These are phyloP conservation scores for Wickerhamiella vanderwaltii DNA, from an alignment of 805 yeast genomes.

Conservation along the genomic window DNA sequence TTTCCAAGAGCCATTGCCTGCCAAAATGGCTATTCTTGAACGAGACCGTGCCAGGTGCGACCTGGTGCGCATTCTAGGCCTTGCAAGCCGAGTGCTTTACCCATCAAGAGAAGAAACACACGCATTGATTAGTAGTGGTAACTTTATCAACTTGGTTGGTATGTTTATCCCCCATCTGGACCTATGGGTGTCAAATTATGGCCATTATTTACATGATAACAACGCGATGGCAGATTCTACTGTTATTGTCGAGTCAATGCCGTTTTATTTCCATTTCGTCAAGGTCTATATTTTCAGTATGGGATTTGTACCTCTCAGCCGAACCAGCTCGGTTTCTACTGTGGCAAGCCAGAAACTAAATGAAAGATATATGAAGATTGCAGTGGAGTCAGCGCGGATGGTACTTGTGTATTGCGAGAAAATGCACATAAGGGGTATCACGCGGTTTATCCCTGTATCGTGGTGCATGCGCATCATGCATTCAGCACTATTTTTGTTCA, in stretches of 20 bases:
- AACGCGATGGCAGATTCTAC: slow-evolving; percentile 9
- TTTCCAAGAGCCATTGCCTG: slow-evolving; percentile 37
- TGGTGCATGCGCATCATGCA: background rate
- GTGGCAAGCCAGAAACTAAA: background rate
- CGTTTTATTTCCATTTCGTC: background rate
- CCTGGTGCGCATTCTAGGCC: slow-evolving; percentile 59
- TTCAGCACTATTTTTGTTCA: background rate
- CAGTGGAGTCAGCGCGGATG: background rate
- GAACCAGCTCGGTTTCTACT: background rate
- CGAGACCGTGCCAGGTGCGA: slow-evolving; percentile 68
- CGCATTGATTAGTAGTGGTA: slow-evolving; percentile 25
- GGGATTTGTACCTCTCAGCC: background rate
- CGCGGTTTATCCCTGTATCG: background rate
- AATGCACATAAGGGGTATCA: background rate
- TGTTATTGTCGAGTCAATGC: background rate
- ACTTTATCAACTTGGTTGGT: slow-evolving; percentile 53
- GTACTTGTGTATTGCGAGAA: background rate
- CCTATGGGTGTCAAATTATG: slow-evolving; percentile 61
- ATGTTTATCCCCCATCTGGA: slow-evolving; percentile 66
- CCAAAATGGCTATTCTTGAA: slow-evolving; percentile 36
- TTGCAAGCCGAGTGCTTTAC: slow-evolving; percentile 77
- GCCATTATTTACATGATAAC: too few species aligned
- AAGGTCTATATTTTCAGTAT: background rate
- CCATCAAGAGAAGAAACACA: slow-evolving; percentile 33
- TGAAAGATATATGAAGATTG: background rate